Evolutionary conservation across 2,329 filamentous ascomycete species (phyloP), one percentile per base, ranked within the genome.

Genomic region (Nannizziopsis arthrosporioides): DNA sequence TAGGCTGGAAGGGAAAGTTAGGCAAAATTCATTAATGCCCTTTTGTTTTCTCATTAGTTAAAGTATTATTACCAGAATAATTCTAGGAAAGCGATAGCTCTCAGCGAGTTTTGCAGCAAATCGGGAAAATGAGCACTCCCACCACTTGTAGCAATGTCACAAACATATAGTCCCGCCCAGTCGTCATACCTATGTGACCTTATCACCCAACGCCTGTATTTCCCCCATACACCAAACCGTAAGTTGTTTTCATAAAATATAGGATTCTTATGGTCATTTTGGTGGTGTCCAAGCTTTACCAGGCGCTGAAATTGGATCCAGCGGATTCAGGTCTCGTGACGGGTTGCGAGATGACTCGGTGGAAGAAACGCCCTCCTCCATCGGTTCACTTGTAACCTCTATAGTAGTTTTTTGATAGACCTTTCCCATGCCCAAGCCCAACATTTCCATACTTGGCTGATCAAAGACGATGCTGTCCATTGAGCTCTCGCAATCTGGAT

Each of bases 361-460:
- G 6, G n/a, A 22, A n/a, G 46, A 14, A 15, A 31, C 37, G 11
- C 12, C 18, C 10, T 31, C n/a, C 12, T 39, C 46, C 18, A 39
- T 2, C 7, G 61, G 63, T 39, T 68, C 65, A 32, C 55, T 57
- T 1, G 64, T 68, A 46, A 69, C 64, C 48, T 68, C 65, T 43
- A 71, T 68, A 3, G 67, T 70, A 1, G 67, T 70, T 45, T 71
- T 56, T 50, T 68, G 65, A 48, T 68, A 68, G 47, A 71, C 67
- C 45, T 67, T 66, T 11, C 63, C 65, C 31, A 68, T 57, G 2
- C 59, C 56, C 8, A 46, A 39, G 48, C 66, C 66, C 4, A 62
- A 49, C n/a, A 51, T 56, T 1, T 59, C 56, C 50, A 53, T 27
- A 15, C 30, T 38, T 18, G 38, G 14, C 8, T 47, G 47, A n/a